These are phyloP conservation scores for Euphorbia neoarborescens DNA, from an alignment of 441 rosid species.

Conservation along the genomic window DNA sequence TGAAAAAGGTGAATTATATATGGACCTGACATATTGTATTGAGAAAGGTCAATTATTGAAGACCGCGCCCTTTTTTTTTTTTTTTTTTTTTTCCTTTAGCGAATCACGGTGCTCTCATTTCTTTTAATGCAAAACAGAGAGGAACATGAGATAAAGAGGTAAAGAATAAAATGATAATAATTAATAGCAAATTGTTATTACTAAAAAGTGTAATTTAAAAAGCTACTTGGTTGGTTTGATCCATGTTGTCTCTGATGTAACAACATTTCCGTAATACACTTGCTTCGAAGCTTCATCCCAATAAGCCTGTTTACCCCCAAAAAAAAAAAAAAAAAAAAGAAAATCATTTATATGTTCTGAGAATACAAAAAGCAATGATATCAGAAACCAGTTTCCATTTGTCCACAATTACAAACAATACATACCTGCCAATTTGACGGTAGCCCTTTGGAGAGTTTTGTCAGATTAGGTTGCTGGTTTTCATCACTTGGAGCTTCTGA, in stretches of 20 bases:
- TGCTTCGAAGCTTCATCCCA: conserved; percentile 55
- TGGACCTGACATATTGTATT: no score
- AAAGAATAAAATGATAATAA: neutral
- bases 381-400: no score
- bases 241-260: conserved; percentile 60
- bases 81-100: no score
- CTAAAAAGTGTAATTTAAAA: neutral
- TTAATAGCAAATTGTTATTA: neutral
- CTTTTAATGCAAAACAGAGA: neutral
- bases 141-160: neutral
- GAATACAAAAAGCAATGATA: neutral
- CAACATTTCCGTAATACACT: conserved; percentile 48
- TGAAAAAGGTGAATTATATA: no score
- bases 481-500: conserved; percentile 22
- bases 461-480: conserved; percentile 38
- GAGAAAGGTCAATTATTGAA: no score
- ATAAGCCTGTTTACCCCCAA: conserved; percentile 31
- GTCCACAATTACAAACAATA: no score
- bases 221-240: conserved; percentile 36
- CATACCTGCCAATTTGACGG: conserved; percentile 67
- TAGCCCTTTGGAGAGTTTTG: conserved; percentile 38
- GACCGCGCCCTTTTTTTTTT: no score
- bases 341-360: neutral
- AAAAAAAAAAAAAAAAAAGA: neutral
- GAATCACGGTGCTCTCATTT: no score